Evolutionary conservation across 352 stramenopile genomes (phyloP).

Genomic region (Saprolegnia parasitica): DNA sequence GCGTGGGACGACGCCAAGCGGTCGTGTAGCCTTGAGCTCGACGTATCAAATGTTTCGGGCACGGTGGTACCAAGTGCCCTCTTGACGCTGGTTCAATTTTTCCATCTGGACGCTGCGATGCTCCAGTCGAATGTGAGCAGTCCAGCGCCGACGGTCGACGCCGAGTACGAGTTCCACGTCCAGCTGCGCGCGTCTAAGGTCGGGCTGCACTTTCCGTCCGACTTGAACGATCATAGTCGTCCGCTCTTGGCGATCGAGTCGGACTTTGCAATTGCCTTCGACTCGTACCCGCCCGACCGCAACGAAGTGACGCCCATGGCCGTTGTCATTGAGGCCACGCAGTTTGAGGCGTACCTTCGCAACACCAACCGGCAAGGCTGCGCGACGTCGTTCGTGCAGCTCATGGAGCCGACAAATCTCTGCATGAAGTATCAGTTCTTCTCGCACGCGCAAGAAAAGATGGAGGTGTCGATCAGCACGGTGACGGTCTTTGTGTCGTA

Average conservation of each 20-base stretch:
- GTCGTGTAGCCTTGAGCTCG: constrained; percentile 48
- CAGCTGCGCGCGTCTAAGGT: constrained; percentile 45
- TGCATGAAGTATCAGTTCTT: constrained; percentile 63
- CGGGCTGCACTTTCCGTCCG: constrained; percentile 48
- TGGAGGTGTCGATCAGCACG: constrained; percentile 61
- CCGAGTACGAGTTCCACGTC: constrained; percentile 48
- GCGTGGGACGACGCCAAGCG: constrained; percentile 48
- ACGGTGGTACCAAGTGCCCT: constrained; percentile 51
- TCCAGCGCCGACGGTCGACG: background rate
- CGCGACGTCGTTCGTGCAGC: constrained; percentile 51
- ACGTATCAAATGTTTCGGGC: constrained; percentile 46
- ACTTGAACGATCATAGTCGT: constrained; percentile 40
- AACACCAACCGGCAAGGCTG: constrained; percentile 65
- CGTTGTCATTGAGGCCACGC: constrained; percentile 3
- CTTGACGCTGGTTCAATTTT: constrained; percentile 48
- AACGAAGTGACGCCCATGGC: background rate
- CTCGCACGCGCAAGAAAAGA: constrained; percentile 71
- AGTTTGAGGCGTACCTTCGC: constrained; percentile 29
- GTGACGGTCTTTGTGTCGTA: constrained; percentile 79
- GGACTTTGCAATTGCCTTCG: constrained; percentile 38
- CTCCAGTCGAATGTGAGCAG: background rate
- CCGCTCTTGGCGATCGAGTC: constrained; percentile 49
- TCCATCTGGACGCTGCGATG: constrained; percentile 33
- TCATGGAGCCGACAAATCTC: constrained; percentile 71
- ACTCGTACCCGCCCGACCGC: constrained; percentile 5